phyloP scores from a whole-genome alignment of 1,284 basidiomycete species.

The Rhodotorula sp. region DNA sequence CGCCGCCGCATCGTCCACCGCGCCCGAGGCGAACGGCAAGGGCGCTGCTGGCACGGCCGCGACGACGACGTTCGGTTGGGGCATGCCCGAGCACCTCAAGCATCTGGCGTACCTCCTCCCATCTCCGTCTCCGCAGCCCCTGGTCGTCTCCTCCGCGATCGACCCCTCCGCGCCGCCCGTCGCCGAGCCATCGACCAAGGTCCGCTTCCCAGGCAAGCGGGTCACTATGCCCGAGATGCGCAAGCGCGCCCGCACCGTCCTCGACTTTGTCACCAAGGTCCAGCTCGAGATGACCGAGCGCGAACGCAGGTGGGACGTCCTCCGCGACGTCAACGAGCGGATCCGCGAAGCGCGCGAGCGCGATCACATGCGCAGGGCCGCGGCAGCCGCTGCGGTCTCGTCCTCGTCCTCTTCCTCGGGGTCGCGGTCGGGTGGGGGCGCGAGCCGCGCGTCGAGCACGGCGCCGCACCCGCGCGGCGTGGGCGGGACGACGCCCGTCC shows the following conservation, averaged over 20 bases:
- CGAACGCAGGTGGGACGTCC: constrained; percentile 50
- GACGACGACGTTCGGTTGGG: constrained; percentile 73
- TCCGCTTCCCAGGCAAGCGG: constrained; percentile 90
- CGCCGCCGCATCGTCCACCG: constrained; percentile 30
- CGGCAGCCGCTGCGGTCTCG: background rate
- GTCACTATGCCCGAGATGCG: constrained; percentile 96
- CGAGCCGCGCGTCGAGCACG: constrained; percentile 15
- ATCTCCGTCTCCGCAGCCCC: constrained; percentile 67
- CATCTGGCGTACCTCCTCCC: constrained; percentile 85
- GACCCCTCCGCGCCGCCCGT: constrained; percentile 47
- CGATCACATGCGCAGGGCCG: constrained; percentile 49
- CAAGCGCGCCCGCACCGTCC: constrained; percentile 84
- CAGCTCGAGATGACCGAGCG: constrained; percentile 52
- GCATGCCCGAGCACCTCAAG: constrained; percentile 88
- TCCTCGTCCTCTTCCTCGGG: constrained; percentile 28
- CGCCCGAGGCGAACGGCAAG: background rate
- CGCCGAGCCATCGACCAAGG: constrained; percentile 83
- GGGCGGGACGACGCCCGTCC: constrained; percentile 6
- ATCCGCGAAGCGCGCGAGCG: constrained; percentile 11
- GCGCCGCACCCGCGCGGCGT: background rate
- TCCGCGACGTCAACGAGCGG: constrained; percentile 62
- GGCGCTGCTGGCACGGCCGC: constrained; percentile 42
- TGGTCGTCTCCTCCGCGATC: constrained; percentile 63
- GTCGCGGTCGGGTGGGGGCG: constrained; percentile 3
- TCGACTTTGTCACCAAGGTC: constrained; percentile 72